Base-by-base conservation (phyloP, 139 green algal genomes). In the Parachlorella kessleri region DNA sequence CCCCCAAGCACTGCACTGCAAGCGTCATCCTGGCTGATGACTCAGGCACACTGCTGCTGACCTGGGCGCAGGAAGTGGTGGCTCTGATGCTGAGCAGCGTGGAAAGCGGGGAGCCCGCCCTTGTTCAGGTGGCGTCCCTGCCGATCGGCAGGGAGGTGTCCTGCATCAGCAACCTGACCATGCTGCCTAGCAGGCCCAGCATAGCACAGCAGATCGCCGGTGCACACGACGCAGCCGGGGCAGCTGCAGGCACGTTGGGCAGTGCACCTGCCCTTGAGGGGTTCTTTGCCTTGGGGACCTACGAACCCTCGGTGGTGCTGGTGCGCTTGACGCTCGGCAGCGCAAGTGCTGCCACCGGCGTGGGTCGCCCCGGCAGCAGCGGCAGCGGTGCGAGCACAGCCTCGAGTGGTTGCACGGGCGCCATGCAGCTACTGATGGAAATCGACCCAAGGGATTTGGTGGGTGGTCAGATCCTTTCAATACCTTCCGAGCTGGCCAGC, bases 151-250 rank as follows among this genome's bases (percentile, higher is more conserved):
- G 41, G 4, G 78, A 83, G 6, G 71, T 75, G 42, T 83, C 78
- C 1, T 83, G 78, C 48, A 37, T 77, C 42, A 81, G 75, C 75
- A 69, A 69, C 66, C 28, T 81, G 42, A 33, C 75, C 39, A 30
- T 8, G 30, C 30, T 23, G 70, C 14, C 37, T 5, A 24, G n/a
- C 28, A n/a, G n/a, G n/a, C n/a, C 40, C 18, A 1, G 55, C 3
- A 6, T 33, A 41, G 65, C 32, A 42, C 14, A 30, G n/a, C 32
- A 5, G 3, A 1, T 6, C 38, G 65, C 21, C 24, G 30, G 28
- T 10, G 65, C n/a, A 39, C 7, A 38, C 14, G 21, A 38, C 36
- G 18, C 55, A 40, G 55, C 55, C 26, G 26, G 36, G 3, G 37
- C 36, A 35, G 36, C 73, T 40, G 55, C 73, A 48, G 59, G 73